Base-by-base conservation (phyloP, 371 early-diverging fungal genomes). In the Cokeromyces recurvatus region DNA sequence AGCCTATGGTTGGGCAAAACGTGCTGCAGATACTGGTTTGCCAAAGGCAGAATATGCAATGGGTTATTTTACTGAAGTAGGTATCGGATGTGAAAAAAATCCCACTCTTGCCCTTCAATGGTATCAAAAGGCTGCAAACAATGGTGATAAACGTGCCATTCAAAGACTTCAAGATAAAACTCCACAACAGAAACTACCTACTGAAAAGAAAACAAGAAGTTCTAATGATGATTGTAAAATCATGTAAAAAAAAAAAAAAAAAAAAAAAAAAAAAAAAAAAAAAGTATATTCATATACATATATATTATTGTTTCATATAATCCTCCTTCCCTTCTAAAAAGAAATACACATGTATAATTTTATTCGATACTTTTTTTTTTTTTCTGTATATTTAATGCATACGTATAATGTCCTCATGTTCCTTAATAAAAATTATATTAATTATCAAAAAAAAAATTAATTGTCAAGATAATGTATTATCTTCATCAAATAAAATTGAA, bases 41-140 rank as follows among this genome's bases (percentile, higher is more conserved):
- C 81, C 93, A 16, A 89, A 89, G 59, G 98, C 98, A 2, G 89
- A 94, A 64, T 95, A 89, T 62, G 86, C 93, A 14, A 84, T 97
- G 61, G 97, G 93, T 4, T 92, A 95, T 60, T 94, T 90, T 68
- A 74, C 82, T 43, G 96, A 97, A 61, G 73, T 84, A 48, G 96
- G 94, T 9, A 59, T 85, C 23, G 92, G 91, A 11, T 76, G 85
- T 2, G 73, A 74, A 27, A 63, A 72, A 57, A 67, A 89, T 56
- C 38, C 78, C 3, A 41, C 60, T 8, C 65, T 77, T 51, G 92
- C 94, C 2, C 77, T 90, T 16, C 48, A 72, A 31, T 93, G 89
- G 89, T 94, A 90, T 64, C 94, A 94, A 17, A 55, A 50, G 35
- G 74, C 71, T 15, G 57, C 66, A 2, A 48, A 49, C 3, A 49